These are phyloP conservation scores for Trametes versicolor DNA, from an alignment of 1,284 basidiomycete genomes.

Conservation along the genomic window DNA sequence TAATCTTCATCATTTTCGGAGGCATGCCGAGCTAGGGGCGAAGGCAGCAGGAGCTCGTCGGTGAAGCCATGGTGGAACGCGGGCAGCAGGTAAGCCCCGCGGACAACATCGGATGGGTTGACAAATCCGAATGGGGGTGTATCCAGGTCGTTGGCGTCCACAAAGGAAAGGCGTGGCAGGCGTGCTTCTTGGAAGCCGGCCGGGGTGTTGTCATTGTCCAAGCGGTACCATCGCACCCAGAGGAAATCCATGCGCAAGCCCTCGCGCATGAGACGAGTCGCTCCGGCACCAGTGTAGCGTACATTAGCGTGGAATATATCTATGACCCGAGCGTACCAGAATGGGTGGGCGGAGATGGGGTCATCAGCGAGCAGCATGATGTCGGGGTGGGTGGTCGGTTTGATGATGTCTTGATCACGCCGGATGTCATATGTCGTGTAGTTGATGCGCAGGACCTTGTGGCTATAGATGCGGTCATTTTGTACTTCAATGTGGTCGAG, in stretches of 20 bases:
- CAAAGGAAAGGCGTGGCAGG: slow-evolving; percentile 48
- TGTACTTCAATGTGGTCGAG: slow-evolving; percentile 33
- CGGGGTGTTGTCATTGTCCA: slow-evolving; percentile 30
- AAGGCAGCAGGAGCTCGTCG: slow-evolving; percentile 34
- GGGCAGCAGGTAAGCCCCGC: slow-evolving; percentile 49
- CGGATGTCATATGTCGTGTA: slow-evolving; percentile 56
- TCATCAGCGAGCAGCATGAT: slow-evolving; percentile 46
- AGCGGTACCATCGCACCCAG: slow-evolving; percentile 50
- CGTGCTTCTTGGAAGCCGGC: slow-evolving; percentile 32
- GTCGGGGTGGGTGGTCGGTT: slow-evolving; percentile 43
- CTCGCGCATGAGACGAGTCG: slow-evolving; percentile 42
- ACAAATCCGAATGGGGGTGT: slow-evolving; percentile 50
- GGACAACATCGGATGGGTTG: slow-evolving; percentile 48
- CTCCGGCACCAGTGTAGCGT: slow-evolving; percentile 24
- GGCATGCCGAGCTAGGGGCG: slow-evolving; percentile 29
- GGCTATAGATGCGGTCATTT: slow-evolving; percentile 42
- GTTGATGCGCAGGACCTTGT: slow-evolving; percentile 46
- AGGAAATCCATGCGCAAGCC: slow-evolving; percentile 44
- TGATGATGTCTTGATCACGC: slow-evolving; percentile 48
- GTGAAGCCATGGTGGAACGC: slow-evolving; percentile 35
- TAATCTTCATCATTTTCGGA: slow-evolving; percentile 44
- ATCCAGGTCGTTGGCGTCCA: slow-evolving; percentile 37
- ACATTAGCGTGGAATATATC: slow-evolving; percentile 5
- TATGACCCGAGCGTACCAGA: slow-evolving; percentile 3
- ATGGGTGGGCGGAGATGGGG: background rate